Evolutionary conservation across 148 eudicot species (phyloP).

Genomic region (Rheum nobile): DNA sequence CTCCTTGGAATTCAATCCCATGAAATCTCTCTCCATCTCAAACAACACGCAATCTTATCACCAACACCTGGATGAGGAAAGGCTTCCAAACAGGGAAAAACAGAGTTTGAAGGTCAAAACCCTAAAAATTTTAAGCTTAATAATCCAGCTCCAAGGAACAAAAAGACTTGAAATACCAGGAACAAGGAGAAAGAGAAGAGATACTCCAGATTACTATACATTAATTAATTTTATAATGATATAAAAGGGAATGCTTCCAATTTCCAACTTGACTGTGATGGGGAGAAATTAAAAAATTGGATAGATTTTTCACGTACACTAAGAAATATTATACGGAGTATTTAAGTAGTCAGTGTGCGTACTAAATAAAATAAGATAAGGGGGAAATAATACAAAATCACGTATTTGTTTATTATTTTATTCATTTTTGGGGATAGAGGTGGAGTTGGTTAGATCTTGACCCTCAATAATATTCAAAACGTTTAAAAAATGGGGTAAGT

Average conservation of each 20-base stretch:
- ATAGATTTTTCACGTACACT: background rate
- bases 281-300: background rate
- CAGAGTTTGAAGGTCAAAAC: background rate
- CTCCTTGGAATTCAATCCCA: constrained; percentile 10
- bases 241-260: constrained; percentile 4
- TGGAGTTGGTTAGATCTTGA: constrained; percentile 4
- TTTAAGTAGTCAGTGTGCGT: background rate
- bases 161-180: background rate
- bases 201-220: no score
- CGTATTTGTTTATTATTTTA: background rate
- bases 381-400: background rate
- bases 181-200: background rate
- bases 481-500: background rate
- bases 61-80: background rate
- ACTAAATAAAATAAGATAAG: background rate
- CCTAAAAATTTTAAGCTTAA: background rate
- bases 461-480: background rate
- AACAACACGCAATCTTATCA: background rate
- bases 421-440: background rate
- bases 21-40: constrained; percentile 11
- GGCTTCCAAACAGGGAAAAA: background rate
- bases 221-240: background rate
- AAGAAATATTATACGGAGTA: constrained; percentile 3
- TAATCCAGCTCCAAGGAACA: background rate
- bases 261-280: background rate